A percentile compares a stretch with the other conserved stretches of the same genome.
phyloP scores from a whole-genome alignment of 2,329 filamentous ascomycete species.

The Cordyceps fumosorosea region DNA sequence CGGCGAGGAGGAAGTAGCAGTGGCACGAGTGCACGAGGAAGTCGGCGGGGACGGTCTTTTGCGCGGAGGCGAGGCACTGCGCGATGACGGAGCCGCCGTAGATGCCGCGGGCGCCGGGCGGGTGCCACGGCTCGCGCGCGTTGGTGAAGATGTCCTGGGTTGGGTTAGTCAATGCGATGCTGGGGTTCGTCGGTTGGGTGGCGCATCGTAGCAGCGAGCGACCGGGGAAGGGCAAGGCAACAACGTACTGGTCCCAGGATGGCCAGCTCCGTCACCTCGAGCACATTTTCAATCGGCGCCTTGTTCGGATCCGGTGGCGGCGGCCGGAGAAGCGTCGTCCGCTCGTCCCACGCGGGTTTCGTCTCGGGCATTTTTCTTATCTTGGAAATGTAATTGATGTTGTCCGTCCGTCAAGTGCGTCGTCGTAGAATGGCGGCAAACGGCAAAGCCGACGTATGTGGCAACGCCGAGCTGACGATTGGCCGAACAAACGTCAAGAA shows the following conservation, averaged over 20 bases:
- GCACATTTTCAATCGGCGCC: constrained; percentile 76
- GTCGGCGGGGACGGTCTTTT: constrained; percentile 72
- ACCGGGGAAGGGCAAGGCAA: not conserved
- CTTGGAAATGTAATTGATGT: no score
- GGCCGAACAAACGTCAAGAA: not conserved
- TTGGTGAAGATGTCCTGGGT: constrained; percentile 90
- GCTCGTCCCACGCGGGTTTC: constrained; percentile 20
- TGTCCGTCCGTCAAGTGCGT: no score
- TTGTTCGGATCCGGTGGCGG: constrained; percentile 66
- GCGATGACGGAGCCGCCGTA: constrained; percentile 92
- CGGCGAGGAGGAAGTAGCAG: constrained; percentile 96
- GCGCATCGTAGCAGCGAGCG: not conserved
- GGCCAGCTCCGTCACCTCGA: constrained; percentile 75
- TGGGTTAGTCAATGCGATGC: not conserved
- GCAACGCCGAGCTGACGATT: no score
- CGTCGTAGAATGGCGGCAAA: not conserved
- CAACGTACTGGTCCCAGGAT: constrained; percentile 65
- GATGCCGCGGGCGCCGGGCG: constrained; percentile 83
- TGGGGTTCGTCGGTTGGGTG: not conserved
- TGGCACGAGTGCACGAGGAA: constrained; percentile 95
- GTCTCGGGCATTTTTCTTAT: constrained; percentile 3
- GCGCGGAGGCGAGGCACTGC: constrained; percentile 81
- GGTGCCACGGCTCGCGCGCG: constrained; percentile 84
- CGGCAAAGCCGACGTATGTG: no score
- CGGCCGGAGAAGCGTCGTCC: constrained; percentile 52